phyloP scores from a whole-genome alignment of 805 yeast genomes.

The Saturnispora bothae region DNA sequence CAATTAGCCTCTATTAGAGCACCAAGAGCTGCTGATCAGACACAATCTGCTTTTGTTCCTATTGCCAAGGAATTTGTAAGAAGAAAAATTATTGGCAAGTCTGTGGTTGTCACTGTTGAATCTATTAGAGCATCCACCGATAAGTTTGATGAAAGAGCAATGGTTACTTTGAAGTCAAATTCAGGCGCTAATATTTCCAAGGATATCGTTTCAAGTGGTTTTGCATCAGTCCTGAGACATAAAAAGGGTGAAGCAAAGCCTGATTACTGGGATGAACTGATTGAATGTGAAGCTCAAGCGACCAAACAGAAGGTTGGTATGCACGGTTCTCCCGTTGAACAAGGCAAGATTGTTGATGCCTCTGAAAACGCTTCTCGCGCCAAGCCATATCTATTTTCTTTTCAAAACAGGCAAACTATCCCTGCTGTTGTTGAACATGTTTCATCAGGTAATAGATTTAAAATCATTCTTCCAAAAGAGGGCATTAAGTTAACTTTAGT shows the following conservation, averaged over 20 bases:
- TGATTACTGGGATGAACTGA: conserved; percentile 63
- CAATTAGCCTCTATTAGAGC: conserved; percentile 70
- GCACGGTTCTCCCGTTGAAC: conserved; percentile 45
- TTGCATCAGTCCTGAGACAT: conserved; percentile 70
- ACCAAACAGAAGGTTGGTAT: conserved; percentile 50
- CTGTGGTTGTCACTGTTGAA: conserved; percentile 50
- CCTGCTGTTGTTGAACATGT: conserved; percentile 67
- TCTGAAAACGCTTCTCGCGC: conserved; percentile 67
- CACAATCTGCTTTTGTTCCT: conserved; percentile 45
- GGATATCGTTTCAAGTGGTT: conserved; percentile 51
- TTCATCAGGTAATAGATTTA: conserved; percentile 55
- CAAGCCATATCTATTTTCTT: conserved; percentile 58
- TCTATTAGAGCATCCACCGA: conserved; percentile 54
- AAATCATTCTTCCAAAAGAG: conserved; percentile 60
- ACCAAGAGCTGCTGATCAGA: conserved; percentile 55
- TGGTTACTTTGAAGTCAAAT: conserved; percentile 44
- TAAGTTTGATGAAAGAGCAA: conserved; percentile 52
- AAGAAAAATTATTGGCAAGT: conserved; percentile 58
- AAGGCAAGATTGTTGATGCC: conserved; percentile 64
- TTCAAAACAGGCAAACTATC: conserved; percentile 54
- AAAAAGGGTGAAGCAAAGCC: conserved; percentile 64
- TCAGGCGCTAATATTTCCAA: conserved; percentile 54
- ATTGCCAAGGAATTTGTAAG: conserved; percentile 71
- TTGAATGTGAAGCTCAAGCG: conserved; percentile 60
- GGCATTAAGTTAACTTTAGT: conserved; percentile 59